Evolutionary conservation across 2,329 filamentous ascomycete genomes (phyloP), one percentile per base, ranked within the genome.

Genomic region (Arachnomyces sp.): DNA sequence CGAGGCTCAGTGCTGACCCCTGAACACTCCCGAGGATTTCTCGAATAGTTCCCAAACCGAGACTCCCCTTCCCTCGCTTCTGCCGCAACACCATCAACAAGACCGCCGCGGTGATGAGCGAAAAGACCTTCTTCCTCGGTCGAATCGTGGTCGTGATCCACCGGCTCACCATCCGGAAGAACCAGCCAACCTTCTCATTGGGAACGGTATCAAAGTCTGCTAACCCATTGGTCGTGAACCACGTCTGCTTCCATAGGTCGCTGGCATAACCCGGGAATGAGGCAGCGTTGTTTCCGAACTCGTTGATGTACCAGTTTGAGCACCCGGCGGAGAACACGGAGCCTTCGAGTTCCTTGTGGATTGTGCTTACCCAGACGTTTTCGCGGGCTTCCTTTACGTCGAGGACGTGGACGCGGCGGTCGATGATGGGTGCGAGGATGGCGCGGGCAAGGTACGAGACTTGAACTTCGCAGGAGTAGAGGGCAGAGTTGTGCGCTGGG

Each of bases 261-360:
- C 36, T 12, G 2, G 41, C 41, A 9, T 46, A 46, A 7, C 61
- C 59, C 1, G 61, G 63, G 60, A 60, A 65, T 3, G 57, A 60
- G 1, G 63, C 63, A 0, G 60, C 47, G 37, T 68, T 68, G 3
- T 61, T 54, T 1, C 65, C 64, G 15, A 51, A 49, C 4, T 54
- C 46, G 42, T 57, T 56, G 31, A 68, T 65, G 42, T 68, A 67
- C 65, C 62, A 68, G 44, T 68, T 68, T 13, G 56, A 61, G 39
- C 65, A 68, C 18, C 53, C 61, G 1, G 51, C 59, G 9, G 53
- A 43, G 36, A 64, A 68, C 3, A 68, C 64, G 0, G 56, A 59
- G 2, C 34, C 51, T 7, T 45, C 34, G 0, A 68, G 49, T 12
- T 56, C 42, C 9, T 38, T 28, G 13, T 69, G 55, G 0, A 69